Evolutionary conservation across 2,329 filamentous ascomycete species (phyloP).

Genomic region (Chaetomiaceae sp.): DNA sequence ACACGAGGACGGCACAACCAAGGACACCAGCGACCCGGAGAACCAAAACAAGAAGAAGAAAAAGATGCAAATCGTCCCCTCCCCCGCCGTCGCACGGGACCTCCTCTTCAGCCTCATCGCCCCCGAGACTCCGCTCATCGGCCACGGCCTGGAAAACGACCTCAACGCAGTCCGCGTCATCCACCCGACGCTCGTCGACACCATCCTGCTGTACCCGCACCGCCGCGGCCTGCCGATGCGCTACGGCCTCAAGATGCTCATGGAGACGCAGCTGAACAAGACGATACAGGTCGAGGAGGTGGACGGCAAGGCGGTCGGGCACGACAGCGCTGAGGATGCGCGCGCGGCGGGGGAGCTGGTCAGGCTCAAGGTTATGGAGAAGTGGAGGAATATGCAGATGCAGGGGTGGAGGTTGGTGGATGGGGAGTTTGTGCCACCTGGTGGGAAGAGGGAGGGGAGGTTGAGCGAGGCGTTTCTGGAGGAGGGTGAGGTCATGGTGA

Average conservation of each 20-base stretch:
- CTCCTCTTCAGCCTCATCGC: constrained; percentile 73
- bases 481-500: constrained; percentile 10
- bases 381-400: constrained; percentile 63
- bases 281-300: constrained; percentile 69
- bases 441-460: constrained; percentile 19
- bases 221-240: constrained; percentile 70
- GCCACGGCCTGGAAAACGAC: constrained; percentile 94
- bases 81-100: constrained; percentile 67
- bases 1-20: constrained; percentile 11
- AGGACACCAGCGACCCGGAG: background rate
- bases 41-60: constrained; percentile 30
- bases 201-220: constrained; percentile 78
- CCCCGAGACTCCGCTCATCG: constrained; percentile 77
- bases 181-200: constrained; percentile 82
- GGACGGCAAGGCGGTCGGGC: constrained; percentile 52
- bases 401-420: constrained; percentile 63
- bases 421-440: constrained; percentile 40
- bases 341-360: constrained; percentile 84
- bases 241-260: constrained; percentile 70
- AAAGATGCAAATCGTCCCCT: constrained; percentile 67
- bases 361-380: constrained; percentile 61
- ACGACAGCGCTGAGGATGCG: constrained; percentile 92
- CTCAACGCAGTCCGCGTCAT: constrained; percentile 80
- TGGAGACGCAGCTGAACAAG: constrained; percentile 63
- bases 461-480: constrained; percentile 40